Base-by-base conservation (phyloP, 2,329 filamentous ascomycete genomes). In the Pestalotiopsis sp. region DNA sequence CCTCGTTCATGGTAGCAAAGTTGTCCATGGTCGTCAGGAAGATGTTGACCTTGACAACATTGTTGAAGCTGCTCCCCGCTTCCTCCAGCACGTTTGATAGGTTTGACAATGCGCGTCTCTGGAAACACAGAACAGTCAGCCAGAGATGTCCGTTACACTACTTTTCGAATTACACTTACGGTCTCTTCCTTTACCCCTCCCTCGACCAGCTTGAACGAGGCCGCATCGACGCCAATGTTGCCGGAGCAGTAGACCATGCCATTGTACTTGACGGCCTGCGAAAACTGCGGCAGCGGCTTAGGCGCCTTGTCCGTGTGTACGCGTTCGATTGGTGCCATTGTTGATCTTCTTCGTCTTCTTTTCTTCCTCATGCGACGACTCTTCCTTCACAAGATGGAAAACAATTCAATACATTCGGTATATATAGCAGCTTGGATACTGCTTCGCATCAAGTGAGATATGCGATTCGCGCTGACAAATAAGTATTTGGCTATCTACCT, bases 191-290 rank as follows among this genome's bases (percentile, higher is more conserved):
- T 84, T 67, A 91, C 81, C 66, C 84, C 84, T 4, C 89, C 90
- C 12, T 89, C 84, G 7, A 89, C 83, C 2, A 91, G 68, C 67
- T 85, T 81, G 23, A 80, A 81, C 0, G 87, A 89, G n/a, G 76
- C 77, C 0, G 88, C 85, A 72, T 90, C 85, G 73, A 89, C 81
- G 14, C 87, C 87, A 39, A 92, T 83, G 70, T 84, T 84, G 27
- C 91, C 91, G 1, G 89, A 91, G 81, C 90, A 92, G 81, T 91
- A 93, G n/a, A 93, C 88, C 77, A 91, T 87, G 74, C 89, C 90
- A 74, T 90, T 89, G 78, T 85, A 84, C 71, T 87, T 84, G 72
- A 91, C 83, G 56, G 88, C 89, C 74, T 91, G 87, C 2, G 85
- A 89, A 77, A 89, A 87, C 73, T 89, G 85, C 0, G 86, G 86